Base-by-base conservation (phyloP, 805 yeast species). In the Metschnikowia aberdeeniae region DNA sequence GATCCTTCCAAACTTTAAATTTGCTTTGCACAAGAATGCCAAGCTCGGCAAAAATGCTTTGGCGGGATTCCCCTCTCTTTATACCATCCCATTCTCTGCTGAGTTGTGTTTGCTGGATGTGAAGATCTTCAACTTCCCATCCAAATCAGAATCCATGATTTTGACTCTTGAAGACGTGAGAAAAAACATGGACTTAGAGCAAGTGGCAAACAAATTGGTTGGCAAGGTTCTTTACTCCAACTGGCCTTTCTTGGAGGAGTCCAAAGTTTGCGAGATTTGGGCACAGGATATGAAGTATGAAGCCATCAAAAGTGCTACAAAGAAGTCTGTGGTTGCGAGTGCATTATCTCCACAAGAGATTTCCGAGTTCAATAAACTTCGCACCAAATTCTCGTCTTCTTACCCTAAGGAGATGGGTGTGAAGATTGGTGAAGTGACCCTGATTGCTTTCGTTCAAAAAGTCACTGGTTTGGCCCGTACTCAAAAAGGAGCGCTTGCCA, bases 191-290 rank as follows among this genome's bases (percentile, higher is more conserved):
- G 67, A 84, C 5, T 65, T 79, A 26, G 82, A 79, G 40, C 86
- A 84, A 50, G 74, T 88, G 56, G 83, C 89, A 20, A 75, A 78
- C 46, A 75, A 81, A 56, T 79, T 75, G 45, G 55, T 85, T 44
- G 82, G 81, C 37, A 74, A 80, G 46, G 65, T 80, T 40, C 84
- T 86, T 2, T 90, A 82, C 60, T 78, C 86, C 10, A 80, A 83
- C 54, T 93, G 96, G 92, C 99, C 99, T n/a, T 87, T 80, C 58
- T 70, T 93, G 53, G 76, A 82, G 54, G 97, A 92, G 66, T 84
- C 89, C 8, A 80, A 77, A 57, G 81, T 92, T 34, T 70, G 81
- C 10, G 73, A 76, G 19, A 77, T 92, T 4, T 61, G 73, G 30
- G 90, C 86, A 60, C 77, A 73, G 11, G 63, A 70, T 13, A 66